Percentiles rank a stretch among this genome's conserved stretches.
phyloP scores from a whole-genome alignment of 2,329 filamentous ascomycete species.

The Blastomyces emzantsi region DNA sequence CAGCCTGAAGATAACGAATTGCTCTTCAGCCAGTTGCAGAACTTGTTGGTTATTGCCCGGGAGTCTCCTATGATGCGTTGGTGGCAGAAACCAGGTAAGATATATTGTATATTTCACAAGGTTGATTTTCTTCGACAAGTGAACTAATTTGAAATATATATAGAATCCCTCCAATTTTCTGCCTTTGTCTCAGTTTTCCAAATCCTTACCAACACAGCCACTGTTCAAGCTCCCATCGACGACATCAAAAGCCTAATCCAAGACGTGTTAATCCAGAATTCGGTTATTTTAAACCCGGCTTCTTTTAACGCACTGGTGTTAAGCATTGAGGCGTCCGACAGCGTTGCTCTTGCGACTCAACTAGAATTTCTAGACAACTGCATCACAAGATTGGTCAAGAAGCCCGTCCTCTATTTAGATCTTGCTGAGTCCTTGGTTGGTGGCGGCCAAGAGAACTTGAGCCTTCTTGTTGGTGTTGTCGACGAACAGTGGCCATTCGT shows the following conservation, averaged over 20 bases:
- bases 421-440: conserved; percentile 33
- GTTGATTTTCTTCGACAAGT: conserved; percentile 12
- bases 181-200: conserved; percentile 36
- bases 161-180: conserved; percentile 34
- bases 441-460: conserved; percentile 34
- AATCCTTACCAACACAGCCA: conserved; percentile 25
- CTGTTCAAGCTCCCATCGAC: conserved; percentile 25
- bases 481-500: conserved; percentile 70
- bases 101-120: conserved; percentile 9
- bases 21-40: conserved; percentile 65
- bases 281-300: conserved; percentile 25
- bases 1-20: conserved; percentile 47
- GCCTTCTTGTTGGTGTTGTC: conserved; percentile 59
- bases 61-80: conserved; percentile 79
- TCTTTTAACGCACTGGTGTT: conserved; percentile 32
- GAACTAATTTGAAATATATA: conserved; percentile 11
- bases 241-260: conserved; percentile 29
- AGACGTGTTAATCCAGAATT: conserved; percentile 31
- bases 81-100: conserved; percentile 62
- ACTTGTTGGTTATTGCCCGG: conserved; percentile 69
- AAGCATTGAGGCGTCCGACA: conserved; percentile 30
- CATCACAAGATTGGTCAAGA: conserved; percentile 61
- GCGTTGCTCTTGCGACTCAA: conserved; percentile 26
- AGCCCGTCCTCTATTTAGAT: conserved; percentile 71
- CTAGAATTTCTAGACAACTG: conserved; percentile 81